Evolutionary conservation across 2,329 filamentous ascomycete genomes (phyloP).

Genomic region (Claviceps sp.): DNA sequence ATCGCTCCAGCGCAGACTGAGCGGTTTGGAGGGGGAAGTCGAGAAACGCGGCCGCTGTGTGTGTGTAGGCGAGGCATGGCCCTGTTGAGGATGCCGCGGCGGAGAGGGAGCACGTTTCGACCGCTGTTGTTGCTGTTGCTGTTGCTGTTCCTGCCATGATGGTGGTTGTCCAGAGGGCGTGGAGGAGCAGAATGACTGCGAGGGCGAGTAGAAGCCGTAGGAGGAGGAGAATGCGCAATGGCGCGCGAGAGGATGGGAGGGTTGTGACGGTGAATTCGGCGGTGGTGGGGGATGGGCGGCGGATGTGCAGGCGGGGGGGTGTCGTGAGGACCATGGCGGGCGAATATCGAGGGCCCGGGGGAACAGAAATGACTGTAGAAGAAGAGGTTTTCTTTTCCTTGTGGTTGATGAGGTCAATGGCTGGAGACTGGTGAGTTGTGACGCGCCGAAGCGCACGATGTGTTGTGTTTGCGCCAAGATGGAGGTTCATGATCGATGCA

Average conservation of each 20-base stretch:
- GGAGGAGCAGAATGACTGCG: slow-evolving; percentile 32
- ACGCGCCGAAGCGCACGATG: neutral
- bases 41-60: no score
- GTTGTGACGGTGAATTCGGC: slow-evolving; percentile 87
- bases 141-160: neutral
- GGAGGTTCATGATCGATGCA: neutral
- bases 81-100: slow-evolving; percentile 4
- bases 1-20: slow-evolving; percentile 8
- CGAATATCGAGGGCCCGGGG: slow-evolving; percentile 30
- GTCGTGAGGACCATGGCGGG: slow-evolving; percentile 23
- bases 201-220: slow-evolving; percentile 29
- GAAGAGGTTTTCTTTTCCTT: neutral
- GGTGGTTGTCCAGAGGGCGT: slow-evolving; percentile 30
- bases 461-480: no score
- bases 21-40: neutral
- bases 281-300: slow-evolving; percentile 74
- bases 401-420: neutral
- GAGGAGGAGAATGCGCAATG: slow-evolving; percentile 28
- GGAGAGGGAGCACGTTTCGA: slow-evolving; percentile 4
- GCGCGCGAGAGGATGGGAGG: slow-evolving; percentile 39
- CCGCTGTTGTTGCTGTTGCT: neutral
- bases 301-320: slow-evolving; percentile 44
- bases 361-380: neutral
- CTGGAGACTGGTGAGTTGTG: neutral
- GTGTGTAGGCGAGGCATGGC: neutral